A percentile compares a stretch with the other conserved stretches of the same genome.
These are phyloP conservation scores for Blastocystis sp. DNA, from an alignment of 352 stramenopile genomes.

Conservation along the genomic window DNA sequence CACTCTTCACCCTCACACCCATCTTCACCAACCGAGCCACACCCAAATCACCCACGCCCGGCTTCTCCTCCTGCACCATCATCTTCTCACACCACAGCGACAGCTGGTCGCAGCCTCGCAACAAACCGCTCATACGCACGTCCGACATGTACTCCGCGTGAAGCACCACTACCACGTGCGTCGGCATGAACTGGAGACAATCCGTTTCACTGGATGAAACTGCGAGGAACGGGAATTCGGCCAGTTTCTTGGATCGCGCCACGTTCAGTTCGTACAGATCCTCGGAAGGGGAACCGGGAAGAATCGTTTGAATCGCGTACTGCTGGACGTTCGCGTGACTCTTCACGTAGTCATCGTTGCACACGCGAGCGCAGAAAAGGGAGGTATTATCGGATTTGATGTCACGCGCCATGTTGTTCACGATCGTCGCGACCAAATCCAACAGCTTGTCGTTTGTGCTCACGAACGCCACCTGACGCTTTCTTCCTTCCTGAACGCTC, in stretches of 20 bases:
- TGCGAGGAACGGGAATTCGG: neutral
- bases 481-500: neutral
- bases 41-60: neutral
- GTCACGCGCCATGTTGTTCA: neutral
- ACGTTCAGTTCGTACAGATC: neutral
- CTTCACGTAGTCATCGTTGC: neutral
- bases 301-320: neutral
- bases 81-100: conserved; percentile 2
- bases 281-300: neutral
- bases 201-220: neutral
- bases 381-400: neutral
- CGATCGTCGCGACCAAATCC: conserved; percentile 2
- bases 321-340: neutral
- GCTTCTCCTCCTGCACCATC: neutral
- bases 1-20: neutral
- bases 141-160: conserved; percentile 28
- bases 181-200: neutral
- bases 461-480: conserved; percentile 34
- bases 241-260: neutral
- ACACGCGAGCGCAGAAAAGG: conserved; percentile 23
- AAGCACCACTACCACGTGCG: neutral
- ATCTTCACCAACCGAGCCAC: neutral
- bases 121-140: neutral
- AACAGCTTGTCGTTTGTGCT: conserved; percentile 6
- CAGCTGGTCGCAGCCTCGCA: neutral